Evolutionary conservation across 805 yeast species (phyloP).

Genomic region (Huiozyma sinensis): DNA sequence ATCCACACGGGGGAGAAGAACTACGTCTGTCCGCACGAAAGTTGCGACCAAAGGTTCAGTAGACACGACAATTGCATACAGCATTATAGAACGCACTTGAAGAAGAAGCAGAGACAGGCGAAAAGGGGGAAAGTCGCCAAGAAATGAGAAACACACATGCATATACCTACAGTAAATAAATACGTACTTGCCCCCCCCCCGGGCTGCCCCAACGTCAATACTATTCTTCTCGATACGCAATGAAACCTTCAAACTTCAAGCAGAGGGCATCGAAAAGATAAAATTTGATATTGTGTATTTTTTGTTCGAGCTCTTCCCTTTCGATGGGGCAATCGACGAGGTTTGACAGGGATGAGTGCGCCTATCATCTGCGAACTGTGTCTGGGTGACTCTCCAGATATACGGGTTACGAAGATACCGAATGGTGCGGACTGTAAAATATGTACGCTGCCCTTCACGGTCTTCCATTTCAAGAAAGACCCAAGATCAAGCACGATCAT

Average conservation of each 20-base stretch:
- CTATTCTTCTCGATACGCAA: too few relatives aligned
- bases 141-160: neutral
- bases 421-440: slow-evolving; percentile 75
- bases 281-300: too few relatives aligned
- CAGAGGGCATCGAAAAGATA: too few relatives aligned
- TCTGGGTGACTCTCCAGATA: slow-evolving; percentile 37
- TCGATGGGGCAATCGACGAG: neutral
- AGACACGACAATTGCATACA: slow-evolving; percentile 93
- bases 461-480: slow-evolving; percentile 44
- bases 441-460: slow-evolving; percentile 78
- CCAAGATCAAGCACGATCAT: slow-evolving; percentile 32
- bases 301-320: too few relatives aligned
- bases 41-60: slow-evolving; percentile 74
- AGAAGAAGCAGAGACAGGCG: slow-evolving; percentile 21
- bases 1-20: slow-evolving; percentile 90
- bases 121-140: neutral
- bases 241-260: too few relatives aligned
- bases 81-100: slow-evolving; percentile 74
- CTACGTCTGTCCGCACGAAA: slow-evolving; percentile 70
- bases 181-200: neutral
- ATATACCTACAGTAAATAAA: neutral
- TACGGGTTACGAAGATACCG: slow-evolving; percentile 55
- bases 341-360: neutral
- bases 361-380: slow-evolving; percentile 53
- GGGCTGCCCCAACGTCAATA: too few relatives aligned